Percentiles rank a stretch among this genome's conserved stretches.
These are phyloP conservation scores for Suhomyces guaymorum DNA, from an alignment of 1,139 yeast genomes.

Conservation along the genomic window DNA sequence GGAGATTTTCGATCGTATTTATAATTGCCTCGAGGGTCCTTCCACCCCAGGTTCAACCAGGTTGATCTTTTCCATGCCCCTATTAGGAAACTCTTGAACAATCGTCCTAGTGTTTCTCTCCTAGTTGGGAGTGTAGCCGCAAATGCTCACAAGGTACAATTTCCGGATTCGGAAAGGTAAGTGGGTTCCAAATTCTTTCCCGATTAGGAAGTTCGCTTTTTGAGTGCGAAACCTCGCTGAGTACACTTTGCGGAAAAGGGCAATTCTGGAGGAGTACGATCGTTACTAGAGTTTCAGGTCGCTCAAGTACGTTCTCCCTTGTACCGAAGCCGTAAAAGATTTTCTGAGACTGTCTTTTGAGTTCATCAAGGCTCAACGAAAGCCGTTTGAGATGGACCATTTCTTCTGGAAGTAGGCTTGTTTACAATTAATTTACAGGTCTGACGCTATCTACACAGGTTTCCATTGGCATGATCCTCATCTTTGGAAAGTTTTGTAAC, in stretches of 20 bases:
- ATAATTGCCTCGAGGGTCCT: slow-evolving; percentile 1
- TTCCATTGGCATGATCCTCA: too few species aligned
- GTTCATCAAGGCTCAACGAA: too few species aligned
- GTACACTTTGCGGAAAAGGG: slow-evolving; percentile 2
- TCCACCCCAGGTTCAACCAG: not conserved
- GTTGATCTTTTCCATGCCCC: slow-evolving; percentile 4
- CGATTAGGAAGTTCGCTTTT: slow-evolving; percentile 14
- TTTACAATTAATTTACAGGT: too few species aligned
- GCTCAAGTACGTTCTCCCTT: too few species aligned
- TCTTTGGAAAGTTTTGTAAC: too few species aligned
- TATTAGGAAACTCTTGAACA: slow-evolving; percentile 12
- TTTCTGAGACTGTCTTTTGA: too few species aligned
- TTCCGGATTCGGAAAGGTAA: slow-evolving; percentile 15
- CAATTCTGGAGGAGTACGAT: not conserved
- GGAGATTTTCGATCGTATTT: slow-evolving; percentile 7
- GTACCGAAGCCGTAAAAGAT: too few species aligned
- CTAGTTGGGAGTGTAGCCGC: slow-evolving; percentile 10
- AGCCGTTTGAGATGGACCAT: too few species aligned
- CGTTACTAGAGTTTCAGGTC: not conserved
- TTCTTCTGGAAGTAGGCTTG: too few species aligned
- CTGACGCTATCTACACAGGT: too few species aligned
- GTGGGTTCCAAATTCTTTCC: slow-evolving; percentile 13
- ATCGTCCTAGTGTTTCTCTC: slow-evolving; percentile 4
- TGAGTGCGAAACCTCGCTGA: not conserved
- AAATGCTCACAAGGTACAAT: slow-evolving; percentile 6